phyloP scores from a whole-genome alignment of 2,329 filamentous ascomycete species.

The Colletotrichum limetticola region DNA sequence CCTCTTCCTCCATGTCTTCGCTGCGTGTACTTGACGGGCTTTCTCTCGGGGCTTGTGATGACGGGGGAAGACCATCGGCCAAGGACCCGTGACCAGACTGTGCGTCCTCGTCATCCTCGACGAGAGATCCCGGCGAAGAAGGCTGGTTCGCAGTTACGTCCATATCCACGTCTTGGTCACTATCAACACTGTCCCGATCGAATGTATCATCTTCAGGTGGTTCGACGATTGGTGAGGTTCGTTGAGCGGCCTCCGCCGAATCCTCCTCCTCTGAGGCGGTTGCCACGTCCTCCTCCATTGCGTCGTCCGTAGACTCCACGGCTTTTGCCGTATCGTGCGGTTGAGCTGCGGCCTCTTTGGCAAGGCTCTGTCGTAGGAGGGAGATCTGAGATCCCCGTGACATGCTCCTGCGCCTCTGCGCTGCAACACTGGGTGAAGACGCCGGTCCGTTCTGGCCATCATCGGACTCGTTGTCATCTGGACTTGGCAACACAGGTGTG shows the following conservation, averaged over 20 bases:
- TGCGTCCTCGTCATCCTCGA: background rate
- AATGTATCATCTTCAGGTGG: background rate
- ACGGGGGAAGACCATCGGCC: conserved; percentile 20
- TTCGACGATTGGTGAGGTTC: background rate
- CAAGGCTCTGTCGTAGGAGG: conserved; percentile 8
- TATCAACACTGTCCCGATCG: background rate
- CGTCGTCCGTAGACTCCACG: conserved; percentile 12
- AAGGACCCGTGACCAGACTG: background rate
- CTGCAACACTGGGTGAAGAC: conserved; percentile 18
- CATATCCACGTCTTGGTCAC: conserved; percentile 1
- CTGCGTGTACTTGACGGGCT: conserved; percentile 13
- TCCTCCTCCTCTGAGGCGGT: background rate
- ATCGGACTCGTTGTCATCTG: background rate
- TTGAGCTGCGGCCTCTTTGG: conserved; percentile 7
- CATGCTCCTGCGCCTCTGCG: conserved; percentile 31
- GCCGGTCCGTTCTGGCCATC: background rate
- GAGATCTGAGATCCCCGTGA: conserved; percentile 33
- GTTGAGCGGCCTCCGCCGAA: background rate
- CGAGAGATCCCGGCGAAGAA: background rate
- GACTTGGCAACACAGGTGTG: background rate
- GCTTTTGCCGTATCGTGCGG: conserved; percentile 2
- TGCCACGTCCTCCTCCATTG: background rate
- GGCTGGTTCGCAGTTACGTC: background rate
- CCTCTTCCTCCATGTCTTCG: conserved; percentile 40
- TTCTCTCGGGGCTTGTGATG: conserved; percentile 24